Base-by-base conservation (phyloP, 148 eudicot species). In the Talinum fruticosum region DNA sequence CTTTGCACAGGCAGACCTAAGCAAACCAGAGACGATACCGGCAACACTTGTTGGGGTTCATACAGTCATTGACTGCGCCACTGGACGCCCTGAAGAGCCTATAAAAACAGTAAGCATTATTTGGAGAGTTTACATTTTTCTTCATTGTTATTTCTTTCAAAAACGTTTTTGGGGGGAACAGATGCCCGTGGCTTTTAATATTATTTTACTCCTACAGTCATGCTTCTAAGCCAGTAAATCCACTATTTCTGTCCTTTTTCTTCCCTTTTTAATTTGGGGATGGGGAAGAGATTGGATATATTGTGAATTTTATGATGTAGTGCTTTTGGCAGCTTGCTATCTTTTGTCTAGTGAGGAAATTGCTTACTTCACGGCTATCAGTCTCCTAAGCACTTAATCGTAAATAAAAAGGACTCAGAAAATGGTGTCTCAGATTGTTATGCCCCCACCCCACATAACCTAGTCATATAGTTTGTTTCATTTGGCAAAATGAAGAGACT, bases 71-170 rank as follows among this genome's bases (percentile, higher is more conserved):
- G 98, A 96, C 72, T 96, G 98, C 74, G 99, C 99, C 75, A 96
- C 98, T 33, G 99, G 99, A 77, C 95, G 99, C 44, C 99, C 99
- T 7, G 99, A 96, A 84, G 99, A 96, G 75, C 99, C 99, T 73
- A 96, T 96, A 54, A 96, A 88, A 89, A 96, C 90, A 84, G 99
- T 93, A 84, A 81, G 93, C n/a, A 71, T 66, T 49, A 10, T 65
- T 53, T 62, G n/a, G 28, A 37, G 32, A 10, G 5, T 21, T 18
- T 29, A 49, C n/a, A 0, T 12, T 64, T n/a, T 19, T 33, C n/a
- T 51, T 65, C 21, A 5, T 29, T 10, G 34, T 70, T 35, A 2
- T 8, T 37, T 13, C 34, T 36, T 23, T 8, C 6, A 41, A 41
- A 41, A 41, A 41, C 38, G 32, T 66, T 66, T 32, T 13, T 65